Evolutionary conservation across 768 basidiomycete genomes (phyloP).

Genomic region (Lactarius pseudohatsudake): DNA sequence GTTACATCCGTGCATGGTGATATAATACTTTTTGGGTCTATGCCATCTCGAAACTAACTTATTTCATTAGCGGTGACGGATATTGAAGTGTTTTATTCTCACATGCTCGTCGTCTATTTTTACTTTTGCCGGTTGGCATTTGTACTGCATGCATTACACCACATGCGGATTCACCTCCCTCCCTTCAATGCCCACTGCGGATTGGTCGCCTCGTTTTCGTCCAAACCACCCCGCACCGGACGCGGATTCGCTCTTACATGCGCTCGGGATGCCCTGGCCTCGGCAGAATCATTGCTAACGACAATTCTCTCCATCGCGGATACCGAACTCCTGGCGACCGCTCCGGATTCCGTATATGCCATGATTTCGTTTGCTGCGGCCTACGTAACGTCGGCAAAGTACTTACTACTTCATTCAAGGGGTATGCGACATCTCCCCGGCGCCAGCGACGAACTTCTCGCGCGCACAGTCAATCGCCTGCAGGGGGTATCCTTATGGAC

Average conservation of each 20-base stretch:
- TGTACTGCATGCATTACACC: constrained; percentile 40
- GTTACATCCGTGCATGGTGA: constrained; percentile 24
- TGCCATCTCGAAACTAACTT: constrained; percentile 25
- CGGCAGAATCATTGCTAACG: constrained; percentile 42
- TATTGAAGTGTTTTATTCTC: constrained; percentile 44
- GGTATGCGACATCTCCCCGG: constrained; percentile 19
- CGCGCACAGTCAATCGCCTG: constrained; percentile 21
- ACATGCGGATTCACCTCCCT: constrained; percentile 27
- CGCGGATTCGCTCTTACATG: constrained; percentile 36
- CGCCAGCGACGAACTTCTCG: constrained; percentile 23
- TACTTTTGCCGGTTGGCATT: constrained; percentile 43
- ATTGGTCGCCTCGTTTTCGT: constrained; percentile 2
- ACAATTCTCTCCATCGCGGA: constrained; percentile 38
- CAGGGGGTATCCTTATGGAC: constrained; percentile 15
- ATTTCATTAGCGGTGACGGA: constrained; percentile 43
- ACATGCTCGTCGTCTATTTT: constrained; percentile 43
- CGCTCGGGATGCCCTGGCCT: constrained; percentile 41
- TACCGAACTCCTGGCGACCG: constrained; percentile 39
- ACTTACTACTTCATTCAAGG: constrained; percentile 29
- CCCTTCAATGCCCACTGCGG: constrained; percentile 2
- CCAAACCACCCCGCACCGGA: constrained; percentile 21
- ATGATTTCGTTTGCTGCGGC: constrained; percentile 47
- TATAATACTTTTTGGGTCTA: neutral
- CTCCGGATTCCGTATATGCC: constrained; percentile 44
- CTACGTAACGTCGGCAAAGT: constrained; percentile 45